phyloP scores from a whole-genome alignment of 768 basidiomycete genomes.

The Pisolithus albus region DNA sequence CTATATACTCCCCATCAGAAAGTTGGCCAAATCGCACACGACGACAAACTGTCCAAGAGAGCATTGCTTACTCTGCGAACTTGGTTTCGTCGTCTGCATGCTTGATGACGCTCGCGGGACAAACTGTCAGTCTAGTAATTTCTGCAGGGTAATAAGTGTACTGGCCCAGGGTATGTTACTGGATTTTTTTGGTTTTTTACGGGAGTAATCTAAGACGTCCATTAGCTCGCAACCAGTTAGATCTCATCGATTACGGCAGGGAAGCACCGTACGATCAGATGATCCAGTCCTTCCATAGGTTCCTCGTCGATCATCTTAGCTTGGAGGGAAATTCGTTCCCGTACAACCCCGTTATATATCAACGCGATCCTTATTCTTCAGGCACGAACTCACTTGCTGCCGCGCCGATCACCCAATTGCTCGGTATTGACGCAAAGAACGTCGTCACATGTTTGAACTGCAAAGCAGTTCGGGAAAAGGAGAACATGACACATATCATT shows the following conservation, averaged over 20 bases:
- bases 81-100: conserved; percentile 93
- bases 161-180: conserved; percentile 66
- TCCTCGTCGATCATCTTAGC: conserved; percentile 79
- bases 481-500: conserved; percentile 73
- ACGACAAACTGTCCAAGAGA: conserved; percentile 83
- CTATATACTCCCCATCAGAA: conserved; percentile 70
- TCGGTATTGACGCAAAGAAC: conserved; percentile 76
- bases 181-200: too few species aligned
- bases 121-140: conserved; percentile 96
- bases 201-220: neutral
- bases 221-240: conserved; percentile 68
- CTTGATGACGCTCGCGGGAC: conserved; percentile 89
- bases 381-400: conserved; percentile 34
- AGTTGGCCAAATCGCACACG: conserved; percentile 86
- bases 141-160: conserved; percentile 88
- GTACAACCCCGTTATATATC: conserved; percentile 50
- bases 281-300: conserved; percentile 94
- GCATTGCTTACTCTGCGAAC: conserved; percentile 90
- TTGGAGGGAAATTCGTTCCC: conserved; percentile 64
- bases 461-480: conserved; percentile 63
- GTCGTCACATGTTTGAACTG: conserved; percentile 71
- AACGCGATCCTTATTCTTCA: conserved; percentile 18
- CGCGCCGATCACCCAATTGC: conserved; percentile 78
- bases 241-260: conserved; percentile 82
- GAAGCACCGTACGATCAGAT: conserved; percentile 76